A percentile compares a stretch with the other conserved stretches of the same genome.
These are phyloP conservation scores for Corylus avellana DNA, from an alignment of 306 rosid genomes.

Conservation along the genomic window DNA sequence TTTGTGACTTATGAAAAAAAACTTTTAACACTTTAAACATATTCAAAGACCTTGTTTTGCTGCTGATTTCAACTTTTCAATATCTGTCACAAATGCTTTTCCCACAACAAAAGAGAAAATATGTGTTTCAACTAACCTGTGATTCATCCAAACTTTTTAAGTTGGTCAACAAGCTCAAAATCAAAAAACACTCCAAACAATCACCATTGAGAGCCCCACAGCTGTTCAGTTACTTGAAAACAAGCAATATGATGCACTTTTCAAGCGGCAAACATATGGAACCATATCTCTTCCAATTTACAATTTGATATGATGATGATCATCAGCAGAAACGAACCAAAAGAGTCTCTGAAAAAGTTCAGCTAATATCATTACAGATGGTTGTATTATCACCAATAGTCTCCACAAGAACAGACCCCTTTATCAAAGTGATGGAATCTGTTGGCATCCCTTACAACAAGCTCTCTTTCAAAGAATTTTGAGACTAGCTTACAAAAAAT, in stretches of 20 bases:
- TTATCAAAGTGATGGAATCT: conserved; percentile 72
- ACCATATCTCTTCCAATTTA: neutral
- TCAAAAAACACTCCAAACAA: conserved; percentile 1
- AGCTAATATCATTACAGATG: neutral
- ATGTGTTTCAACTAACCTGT: conserved; percentile 99
- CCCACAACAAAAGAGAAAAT: conserved; percentile 99
- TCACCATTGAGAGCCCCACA: neutral
- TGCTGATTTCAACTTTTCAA: conserved; percentile 84
- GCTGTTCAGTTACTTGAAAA: conserved; percentile 1
- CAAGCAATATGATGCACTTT: conserved; percentile 3
- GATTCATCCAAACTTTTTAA: conserved; percentile 35
- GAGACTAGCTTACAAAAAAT: conserved; percentile 65
- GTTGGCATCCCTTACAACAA: conserved; percentile 71
- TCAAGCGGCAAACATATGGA: too few species aligned
- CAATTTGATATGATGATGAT: neutral
- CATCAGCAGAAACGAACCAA: conserved; percentile 3
- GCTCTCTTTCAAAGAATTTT: conserved; percentile 44
- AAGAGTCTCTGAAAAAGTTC: neutral
- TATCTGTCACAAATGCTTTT: conserved; percentile 98
- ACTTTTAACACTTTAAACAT: conserved; percentile 63
- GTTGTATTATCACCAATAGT: conserved; percentile 57
- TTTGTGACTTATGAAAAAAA: conserved; percentile 73
- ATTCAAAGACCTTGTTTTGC: conserved; percentile 78
- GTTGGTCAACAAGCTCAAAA: conserved; percentile 32
- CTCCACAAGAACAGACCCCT: conserved; percentile 73